Evolutionary conservation across 192 early-diverging fungal genomes (phyloP), one percentile per base, ranked within the genome.

Genomic region (Coemansia sp.): DNA sequence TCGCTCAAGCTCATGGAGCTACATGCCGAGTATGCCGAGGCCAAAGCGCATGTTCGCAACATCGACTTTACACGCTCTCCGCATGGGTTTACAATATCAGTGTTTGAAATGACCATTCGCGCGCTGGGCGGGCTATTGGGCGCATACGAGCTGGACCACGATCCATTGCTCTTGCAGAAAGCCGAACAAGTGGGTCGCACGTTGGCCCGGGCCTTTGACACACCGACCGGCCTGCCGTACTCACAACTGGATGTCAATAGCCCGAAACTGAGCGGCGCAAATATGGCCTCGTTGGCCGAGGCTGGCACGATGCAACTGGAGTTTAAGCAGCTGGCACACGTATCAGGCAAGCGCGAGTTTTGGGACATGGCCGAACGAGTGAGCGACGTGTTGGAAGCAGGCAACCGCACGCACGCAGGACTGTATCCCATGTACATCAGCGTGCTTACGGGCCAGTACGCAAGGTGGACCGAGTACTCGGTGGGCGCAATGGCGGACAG

Each of bases 51-150:
- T 86, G 84, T 95, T 10, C 57, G 49, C 0, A 79, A 64, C 2
- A 67, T 96, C 1, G 73, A 84, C 28, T 94, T 83, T 46, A 59
- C 36, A 12, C 25, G 31, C 22, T 57, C 68, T 17, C 58, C 49
- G 14, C n/a, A 17, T 0, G 64, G 60, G 0, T 51, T 59, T 54
- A 15, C 21, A 9, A 55, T 65, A 1, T 47, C 28, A 23, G 65
- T 87, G 60, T 94, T 95, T 70, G 94, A 97, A 76, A 91, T 90
- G 19, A 91, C 89, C 1, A 94, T 95, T 61, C 83, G 93, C 17
- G 89, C 93, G 9, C 72, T 97, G 6, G 95, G 94, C 34, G 93
- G 93, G 4, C 62, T 95, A 3, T 73, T 97, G 19, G 86, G 87
- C 36, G 89, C 93, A 1, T 91, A 93, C 58, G 86, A 94, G 62